These are phyloP conservation scores for Tetratostichococcus sp. DNA, from an alignment of 139 green algal species.

Conservation along the genomic window DNA sequence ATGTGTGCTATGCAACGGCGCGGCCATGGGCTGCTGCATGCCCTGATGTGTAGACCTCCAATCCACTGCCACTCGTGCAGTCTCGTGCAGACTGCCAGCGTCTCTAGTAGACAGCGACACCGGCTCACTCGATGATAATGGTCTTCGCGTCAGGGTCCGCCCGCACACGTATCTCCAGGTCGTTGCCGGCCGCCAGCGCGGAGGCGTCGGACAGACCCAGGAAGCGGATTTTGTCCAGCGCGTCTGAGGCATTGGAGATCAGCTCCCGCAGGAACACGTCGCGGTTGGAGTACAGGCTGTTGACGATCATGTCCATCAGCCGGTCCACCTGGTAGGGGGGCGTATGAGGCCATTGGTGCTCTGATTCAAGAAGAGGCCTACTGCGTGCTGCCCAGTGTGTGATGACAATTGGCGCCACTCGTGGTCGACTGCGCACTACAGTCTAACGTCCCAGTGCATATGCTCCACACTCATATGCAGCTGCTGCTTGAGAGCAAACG, in stretches of 20 bases:
- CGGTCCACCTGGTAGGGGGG: constrained; percentile 76
- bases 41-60: too few species aligned
- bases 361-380: too few species aligned
- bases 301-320: constrained; percentile 99
- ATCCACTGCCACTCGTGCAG: too few species aligned
- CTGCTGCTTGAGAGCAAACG: too few species aligned
- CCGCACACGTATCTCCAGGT: constrained; percentile 90
- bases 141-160: constrained; percentile 76
- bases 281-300: constrained; percentile 94
- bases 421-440: too few species aligned
- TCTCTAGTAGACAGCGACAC: not conserved
- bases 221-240: constrained; percentile 95
- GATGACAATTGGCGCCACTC: not conserved
- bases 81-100: not conserved
- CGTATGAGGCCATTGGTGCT: too few species aligned
- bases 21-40: too few species aligned
- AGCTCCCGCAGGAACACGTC: constrained; percentile 92
- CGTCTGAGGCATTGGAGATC: constrained; percentile 90
- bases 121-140: constrained; percentile 85
- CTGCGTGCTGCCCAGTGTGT: too few species aligned
- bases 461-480: too few species aligned
- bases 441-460: too few species aligned
- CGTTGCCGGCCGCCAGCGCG: constrained; percentile 46
- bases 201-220: constrained; percentile 52
- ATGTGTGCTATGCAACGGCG: too few species aligned